Base-by-base conservation (phyloP, 805 yeast genomes). In the Ogataea degrootiae region DNA sequence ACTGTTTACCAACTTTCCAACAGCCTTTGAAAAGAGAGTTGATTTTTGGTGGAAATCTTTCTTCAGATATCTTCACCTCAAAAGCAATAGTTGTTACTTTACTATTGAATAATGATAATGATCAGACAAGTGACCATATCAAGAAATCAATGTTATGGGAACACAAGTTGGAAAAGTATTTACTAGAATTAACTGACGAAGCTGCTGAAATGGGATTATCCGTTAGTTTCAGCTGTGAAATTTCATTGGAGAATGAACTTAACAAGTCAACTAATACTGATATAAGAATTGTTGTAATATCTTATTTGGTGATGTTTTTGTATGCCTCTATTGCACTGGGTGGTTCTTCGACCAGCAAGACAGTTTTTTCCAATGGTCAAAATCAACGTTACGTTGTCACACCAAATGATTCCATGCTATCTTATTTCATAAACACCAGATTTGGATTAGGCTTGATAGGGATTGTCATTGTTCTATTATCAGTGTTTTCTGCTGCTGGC, bases 1-100 rank as follows among this genome's bases (percentile, higher is more conserved):
- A 79, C 52, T 92, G 99, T 61, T 69, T 92, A 37, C 98, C 99
- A 0, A 67, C 83, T 0, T 92, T 91, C 66, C 96, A 88, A 59
- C 97, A 90, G 62, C 98, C 98, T 0, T 70, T 92, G 52, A 85
- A 82, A 55, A 78, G 81, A 26, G 79, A 83, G 45, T 55, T 89
- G 17, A 62, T 92, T 4, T 87, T 92, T 65, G 91, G 92, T 16
- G 82, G 80, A 0, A 48, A 51, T 34, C 63, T 61, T 44, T 62
- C 67, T 5, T 73, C 69, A 5, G 50, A 54, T 19, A 73, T 83
- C 1, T 62, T 85, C 22, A 64, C 77, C 0, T 74, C 97, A 0
- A 70, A 74, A 35, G 96, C 98, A 0, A 75, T 92, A 42, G 85
- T 87, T 2, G 76, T 87, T 0, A 89, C 97, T 0, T 68, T 89